These are phyloP conservation scores for Fusarium sp. DNA, from an alignment of 2,329 filamentous ascomycete genomes.

Conservation along the genomic window DNA sequence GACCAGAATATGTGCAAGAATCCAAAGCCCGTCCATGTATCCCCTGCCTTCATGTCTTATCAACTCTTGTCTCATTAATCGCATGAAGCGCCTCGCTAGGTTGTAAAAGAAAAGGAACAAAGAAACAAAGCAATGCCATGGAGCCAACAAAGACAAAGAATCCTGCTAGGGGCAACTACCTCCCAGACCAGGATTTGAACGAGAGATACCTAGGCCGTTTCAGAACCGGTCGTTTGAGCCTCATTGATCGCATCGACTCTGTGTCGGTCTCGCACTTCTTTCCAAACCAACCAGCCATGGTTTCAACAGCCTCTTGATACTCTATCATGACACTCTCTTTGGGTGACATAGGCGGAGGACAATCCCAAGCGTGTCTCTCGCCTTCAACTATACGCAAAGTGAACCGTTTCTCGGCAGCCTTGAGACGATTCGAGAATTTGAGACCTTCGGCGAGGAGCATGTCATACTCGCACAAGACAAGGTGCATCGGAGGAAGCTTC, in stretches of 20 bases:
- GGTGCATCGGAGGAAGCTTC: constrained; percentile 67
- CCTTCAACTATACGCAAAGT: constrained; percentile 61
- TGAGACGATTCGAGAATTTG: constrained; percentile 72
- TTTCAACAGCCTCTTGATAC: constrained; percentile 60
- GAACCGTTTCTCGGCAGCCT: constrained; percentile 52
- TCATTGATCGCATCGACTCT: constrained; percentile 55
- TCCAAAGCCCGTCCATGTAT: neutral
- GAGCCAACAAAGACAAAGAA: neutral
- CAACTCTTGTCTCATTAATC: constrained; percentile 23
- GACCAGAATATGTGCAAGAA: constrained; percentile 16
- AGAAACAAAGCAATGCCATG: neutral
- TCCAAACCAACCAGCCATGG: constrained; percentile 60
- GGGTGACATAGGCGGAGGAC: constrained; percentile 60
- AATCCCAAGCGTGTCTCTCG: constrained; percentile 66
- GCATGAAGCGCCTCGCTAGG: constrained; percentile 36
- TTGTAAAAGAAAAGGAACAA: constrained; percentile 15
- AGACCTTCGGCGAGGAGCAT: constrained; percentile 75
- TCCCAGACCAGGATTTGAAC: constrained; percentile 53
- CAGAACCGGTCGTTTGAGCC: constrained; percentile 52
- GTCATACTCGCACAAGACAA: constrained; percentile 76
- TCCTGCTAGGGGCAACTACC: constrained; percentile 40
- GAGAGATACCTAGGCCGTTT: constrained; percentile 52
- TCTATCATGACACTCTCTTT: constrained; percentile 63
- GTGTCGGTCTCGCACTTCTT: constrained; percentile 55
- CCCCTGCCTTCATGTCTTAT: neutral